Base-by-base conservation (phyloP, 805 yeast genomes). In the Isabelozyma pseudorhagii region DNA sequence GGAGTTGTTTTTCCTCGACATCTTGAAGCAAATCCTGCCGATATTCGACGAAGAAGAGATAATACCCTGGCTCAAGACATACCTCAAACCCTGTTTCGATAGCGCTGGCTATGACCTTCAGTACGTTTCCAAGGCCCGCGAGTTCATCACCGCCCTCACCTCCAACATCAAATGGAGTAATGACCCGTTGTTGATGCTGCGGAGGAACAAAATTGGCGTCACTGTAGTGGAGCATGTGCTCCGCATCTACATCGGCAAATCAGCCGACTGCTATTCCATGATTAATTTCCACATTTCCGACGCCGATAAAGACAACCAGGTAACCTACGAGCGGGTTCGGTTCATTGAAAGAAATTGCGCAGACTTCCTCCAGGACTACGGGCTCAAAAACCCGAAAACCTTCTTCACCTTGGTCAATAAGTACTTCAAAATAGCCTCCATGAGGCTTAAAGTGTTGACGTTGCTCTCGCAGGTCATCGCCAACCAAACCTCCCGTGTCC, bases 91-190 rank as follows among this genome's bases (percentile, higher is more conserved):
- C 0, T 83, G 86, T 0, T 66, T 83, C 3, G 84, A 84, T 55
- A 80, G 86, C 36, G 83, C 85, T 0, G 85, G 87, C 2, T 68
- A 66, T 46, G 74, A 71, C 48, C 55, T 71, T n/a, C 58, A 57
- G 7, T 67, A 78, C 50, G 73, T 74, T 9, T 55, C 54, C 9
- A 64, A 66, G 44, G 47, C 71, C 9, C 52, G 73, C 44, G 56
- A 53, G 9, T 64, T 73, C 25, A 56, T 74, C 5, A 40, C 39
- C 15, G 56, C 58, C 2, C 45, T 68, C 8, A 50, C 63, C 8
- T 50, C 54, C 11, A 52, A 59, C 34, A 40, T 47, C 6, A 40
- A 42, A 31, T 42, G 55, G 4, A 54, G 66, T 3, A 53, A 51
- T 1, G 77, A 71, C 51, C 47, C 49, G 1, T 45, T 42, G 1